Conservation (phyloP, 2,329 filamentous ascomycete species). For the Bertia moriformis region DNA sequence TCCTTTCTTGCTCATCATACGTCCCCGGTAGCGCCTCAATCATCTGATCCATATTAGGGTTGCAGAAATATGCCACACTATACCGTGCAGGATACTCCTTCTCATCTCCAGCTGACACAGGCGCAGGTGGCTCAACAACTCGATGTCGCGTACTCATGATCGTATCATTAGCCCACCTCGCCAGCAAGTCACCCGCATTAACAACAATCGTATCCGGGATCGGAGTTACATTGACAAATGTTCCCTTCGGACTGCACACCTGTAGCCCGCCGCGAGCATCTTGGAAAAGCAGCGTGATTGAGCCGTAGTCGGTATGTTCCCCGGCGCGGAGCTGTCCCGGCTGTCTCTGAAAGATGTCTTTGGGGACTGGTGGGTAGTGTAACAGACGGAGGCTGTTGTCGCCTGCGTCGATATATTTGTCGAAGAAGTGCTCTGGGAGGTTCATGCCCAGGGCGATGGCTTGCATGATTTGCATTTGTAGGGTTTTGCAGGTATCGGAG, state of each 20-base stretch:
- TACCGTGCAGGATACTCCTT: slow-evolving; percentile 59
- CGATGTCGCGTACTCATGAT: slow-evolving; percentile 85
- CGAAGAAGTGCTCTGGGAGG: slow-evolving; percentile 60
- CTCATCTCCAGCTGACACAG: slow-evolving; percentile 19
- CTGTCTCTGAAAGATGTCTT: slow-evolving; percentile 49
- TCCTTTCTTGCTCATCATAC: slow-evolving; percentile 22
- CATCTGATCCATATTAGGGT: slow-evolving; percentile 45
- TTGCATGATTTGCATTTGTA: slow-evolving; percentile 70
- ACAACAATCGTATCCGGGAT: slow-evolving; percentile 72
- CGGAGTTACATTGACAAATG: slow-evolving; percentile 70
- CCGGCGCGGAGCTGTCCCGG: slow-evolving; percentile 62
- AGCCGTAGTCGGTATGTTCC: slow-evolving; percentile 57
- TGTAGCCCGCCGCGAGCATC: slow-evolving; percentile 39
- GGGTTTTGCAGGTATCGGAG: slow-evolving; percentile 54
- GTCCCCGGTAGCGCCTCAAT: slow-evolving; percentile 57
- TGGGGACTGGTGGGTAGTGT: slow-evolving; percentile 60
- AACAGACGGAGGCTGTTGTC: slow-evolving; percentile 62
- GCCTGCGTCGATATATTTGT: slow-evolving; percentile 53
- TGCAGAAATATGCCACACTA: slow-evolving; percentile 73
- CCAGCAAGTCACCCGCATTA: slow-evolving; percentile 76
- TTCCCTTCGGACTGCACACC: slow-evolving; percentile 56
- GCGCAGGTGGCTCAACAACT: slow-evolving; percentile 65
- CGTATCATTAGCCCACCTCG: slow-evolving; percentile 78
- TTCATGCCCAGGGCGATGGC: slow-evolving; percentile 74
- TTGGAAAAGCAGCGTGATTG: slow-evolving; percentile 48